Conservation (phyloP, 495 filamentous ascomycete species). For the Bacidia rubella region DNA sequence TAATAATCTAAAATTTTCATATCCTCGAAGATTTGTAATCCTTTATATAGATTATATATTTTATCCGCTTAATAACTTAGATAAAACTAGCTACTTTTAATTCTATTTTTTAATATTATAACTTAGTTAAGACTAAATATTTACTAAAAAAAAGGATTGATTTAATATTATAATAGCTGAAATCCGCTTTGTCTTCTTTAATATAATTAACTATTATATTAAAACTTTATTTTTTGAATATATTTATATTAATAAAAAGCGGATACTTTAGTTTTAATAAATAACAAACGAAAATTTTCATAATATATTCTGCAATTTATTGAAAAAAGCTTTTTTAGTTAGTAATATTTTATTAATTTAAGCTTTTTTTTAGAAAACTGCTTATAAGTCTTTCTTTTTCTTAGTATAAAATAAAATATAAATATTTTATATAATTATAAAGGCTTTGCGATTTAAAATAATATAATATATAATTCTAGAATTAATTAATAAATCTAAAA, state of each 20-base stretch:
- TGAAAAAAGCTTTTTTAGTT: not conserved
- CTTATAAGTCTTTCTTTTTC: not conserved
- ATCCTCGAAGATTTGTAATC: not conserved
- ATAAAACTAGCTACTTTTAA: not conserved
- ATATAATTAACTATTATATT: not conserved
- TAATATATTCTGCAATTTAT: not conserved
- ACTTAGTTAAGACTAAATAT: not conserved
- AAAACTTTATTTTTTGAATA: not conserved
- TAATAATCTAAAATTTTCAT: not conserved
- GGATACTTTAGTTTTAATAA: not conserved
- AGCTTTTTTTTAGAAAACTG: not conserved
- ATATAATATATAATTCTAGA: not conserved
- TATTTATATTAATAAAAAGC: not conserved
- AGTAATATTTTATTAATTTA: not conserved
- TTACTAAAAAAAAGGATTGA: not conserved
- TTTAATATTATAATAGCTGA: conserved; percentile 2
- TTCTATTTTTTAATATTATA: not conserved
- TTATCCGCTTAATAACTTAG: not conserved
- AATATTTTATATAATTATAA: not conserved
- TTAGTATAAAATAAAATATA: not conserved
- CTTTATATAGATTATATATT: not conserved
- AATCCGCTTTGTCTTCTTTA: conserved; percentile 1
- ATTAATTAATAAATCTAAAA: not conserved
- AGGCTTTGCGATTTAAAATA: not conserved
- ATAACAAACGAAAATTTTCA: not conserved